Evolutionary conservation across 352 stramenopile species (phyloP).

Genomic region (Globisporangium nagaii): DNA sequence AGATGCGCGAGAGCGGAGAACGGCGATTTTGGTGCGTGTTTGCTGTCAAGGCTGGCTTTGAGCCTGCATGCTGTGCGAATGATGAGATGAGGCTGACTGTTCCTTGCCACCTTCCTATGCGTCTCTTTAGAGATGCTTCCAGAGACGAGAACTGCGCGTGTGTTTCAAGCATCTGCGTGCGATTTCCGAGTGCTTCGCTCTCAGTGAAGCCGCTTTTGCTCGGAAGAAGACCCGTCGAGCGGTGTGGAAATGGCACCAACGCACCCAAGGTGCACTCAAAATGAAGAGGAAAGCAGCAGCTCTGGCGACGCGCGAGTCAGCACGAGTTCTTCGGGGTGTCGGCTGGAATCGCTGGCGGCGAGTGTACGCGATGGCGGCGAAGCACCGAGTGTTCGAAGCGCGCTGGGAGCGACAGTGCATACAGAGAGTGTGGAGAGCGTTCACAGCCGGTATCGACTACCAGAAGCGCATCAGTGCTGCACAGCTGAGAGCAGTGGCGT

Average conservation of each 20-base stretch:
- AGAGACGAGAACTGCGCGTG: not conserved
- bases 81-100: not conserved
- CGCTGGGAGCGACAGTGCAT: not conserved
- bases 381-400: not conserved
- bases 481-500: not conserved
- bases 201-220: not conserved
- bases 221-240: not conserved
- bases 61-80: not conserved
- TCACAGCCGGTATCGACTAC: not conserved
- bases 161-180: not conserved
- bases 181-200: not conserved
- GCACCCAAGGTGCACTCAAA: not conserved
- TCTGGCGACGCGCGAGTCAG: not conserved
- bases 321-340: not conserved
- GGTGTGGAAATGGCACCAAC: constrained; percentile 1
- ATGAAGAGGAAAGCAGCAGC: not conserved
- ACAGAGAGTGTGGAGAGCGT: not conserved
- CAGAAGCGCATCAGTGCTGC: not conserved
- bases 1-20: not conserved
- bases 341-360: constrained; percentile 4
- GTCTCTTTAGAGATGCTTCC: not conserved
- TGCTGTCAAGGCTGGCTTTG: too few relatives aligned
- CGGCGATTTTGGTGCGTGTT: not conserved
- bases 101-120: not conserved
- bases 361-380: not conserved